phyloP scores from a whole-genome alignment of 768 basidiomycete genomes.

The Suillus subalutaceus region DNA sequence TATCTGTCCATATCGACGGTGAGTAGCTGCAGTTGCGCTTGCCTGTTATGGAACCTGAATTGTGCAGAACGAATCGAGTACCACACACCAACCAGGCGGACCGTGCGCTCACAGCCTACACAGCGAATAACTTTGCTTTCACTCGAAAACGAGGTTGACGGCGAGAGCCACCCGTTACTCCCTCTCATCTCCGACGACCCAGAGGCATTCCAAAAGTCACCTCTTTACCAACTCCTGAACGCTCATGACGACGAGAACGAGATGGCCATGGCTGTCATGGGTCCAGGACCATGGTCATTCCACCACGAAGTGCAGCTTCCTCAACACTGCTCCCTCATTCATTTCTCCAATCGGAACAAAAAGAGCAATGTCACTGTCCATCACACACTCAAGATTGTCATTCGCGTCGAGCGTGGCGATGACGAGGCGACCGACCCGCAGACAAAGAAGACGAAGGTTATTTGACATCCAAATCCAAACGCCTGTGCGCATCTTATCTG shows the following conservation, averaged over 20 bases:
- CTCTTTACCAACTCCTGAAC: slow-evolving; percentile 55
- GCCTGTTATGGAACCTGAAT: background rate
- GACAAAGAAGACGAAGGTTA: slow-evolving; percentile 71
- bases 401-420: slow-evolving; percentile 83
- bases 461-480: slow-evolving; percentile 90
- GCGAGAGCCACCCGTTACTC: slow-evolving; percentile 63
- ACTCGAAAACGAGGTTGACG: slow-evolving; percentile 55
- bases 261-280: slow-evolving; percentile 62
- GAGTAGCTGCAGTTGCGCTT: slow-evolving; percentile 19
- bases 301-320: slow-evolving; percentile 73
- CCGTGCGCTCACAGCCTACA: slow-evolving; percentile 70
- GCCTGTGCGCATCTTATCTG: slow-evolving; percentile 86
- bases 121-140: slow-evolving; percentile 62
- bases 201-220: slow-evolving; percentile 65
- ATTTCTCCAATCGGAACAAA: slow-evolving; percentile 81
- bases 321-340: slow-evolving; percentile 57
- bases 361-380: slow-evolving; percentile 70
- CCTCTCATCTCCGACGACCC: slow-evolving; percentile 76
- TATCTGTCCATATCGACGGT: slow-evolving; percentile 83
- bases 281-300: slow-evolving; percentile 88
- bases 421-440: slow-evolving; percentile 64
- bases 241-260: slow-evolving; percentile 58
- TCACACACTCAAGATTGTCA: slow-evolving; percentile 79
- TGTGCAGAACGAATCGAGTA: slow-evolving; percentile 78
- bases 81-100: slow-evolving; percentile 65